phyloP scores from a whole-genome alignment of 257 asterid genomes.

The Voacanga thouarsii region DNA sequence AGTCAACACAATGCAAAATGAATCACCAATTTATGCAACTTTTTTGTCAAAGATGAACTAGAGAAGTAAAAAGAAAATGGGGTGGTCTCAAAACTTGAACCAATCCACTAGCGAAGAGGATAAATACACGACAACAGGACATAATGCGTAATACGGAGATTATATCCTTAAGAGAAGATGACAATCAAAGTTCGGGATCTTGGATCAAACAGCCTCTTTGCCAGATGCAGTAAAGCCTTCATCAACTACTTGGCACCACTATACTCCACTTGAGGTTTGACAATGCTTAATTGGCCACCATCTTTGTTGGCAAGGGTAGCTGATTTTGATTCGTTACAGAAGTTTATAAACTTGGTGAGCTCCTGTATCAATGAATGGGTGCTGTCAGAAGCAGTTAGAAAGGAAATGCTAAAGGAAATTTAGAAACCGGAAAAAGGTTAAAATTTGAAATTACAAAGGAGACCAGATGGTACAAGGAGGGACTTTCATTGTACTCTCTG shows the following conservation, averaged over 20 bases:
- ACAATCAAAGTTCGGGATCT: conserved; percentile 8
- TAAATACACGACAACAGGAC: background rate
- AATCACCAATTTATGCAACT: background rate
- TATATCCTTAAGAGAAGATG: background rate
- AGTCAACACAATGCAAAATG: background rate
- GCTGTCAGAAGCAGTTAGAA: conserved; percentile 1
- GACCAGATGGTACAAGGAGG: background rate
- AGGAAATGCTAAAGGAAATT: background rate
- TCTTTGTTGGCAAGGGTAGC: conserved; percentile 82
- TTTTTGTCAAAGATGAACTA: background rate
- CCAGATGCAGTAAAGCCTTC: background rate
- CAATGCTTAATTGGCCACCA: conserved; percentile 79
- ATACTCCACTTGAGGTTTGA: conserved; percentile 46
- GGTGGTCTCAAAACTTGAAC: background rate
- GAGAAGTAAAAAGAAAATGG: background rate
- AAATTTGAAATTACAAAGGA: background rate
- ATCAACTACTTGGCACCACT: conserved; percentile 45
- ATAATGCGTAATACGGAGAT: background rate
- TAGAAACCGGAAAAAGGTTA: background rate
- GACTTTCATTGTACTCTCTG: background rate
- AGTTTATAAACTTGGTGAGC: conserved; percentile 46
- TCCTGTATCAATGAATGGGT: conserved; percentile 25
- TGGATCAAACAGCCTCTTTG: background rate
- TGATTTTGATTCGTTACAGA: conserved; percentile 54
- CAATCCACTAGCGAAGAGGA: background rate